A percentile compares a stretch with the other conserved stretches of the same genome.
These are phyloP conservation scores for Penicillium daleae DNA, from an alignment of 495 filamentous ascomycete species.

Conservation along the genomic window DNA sequence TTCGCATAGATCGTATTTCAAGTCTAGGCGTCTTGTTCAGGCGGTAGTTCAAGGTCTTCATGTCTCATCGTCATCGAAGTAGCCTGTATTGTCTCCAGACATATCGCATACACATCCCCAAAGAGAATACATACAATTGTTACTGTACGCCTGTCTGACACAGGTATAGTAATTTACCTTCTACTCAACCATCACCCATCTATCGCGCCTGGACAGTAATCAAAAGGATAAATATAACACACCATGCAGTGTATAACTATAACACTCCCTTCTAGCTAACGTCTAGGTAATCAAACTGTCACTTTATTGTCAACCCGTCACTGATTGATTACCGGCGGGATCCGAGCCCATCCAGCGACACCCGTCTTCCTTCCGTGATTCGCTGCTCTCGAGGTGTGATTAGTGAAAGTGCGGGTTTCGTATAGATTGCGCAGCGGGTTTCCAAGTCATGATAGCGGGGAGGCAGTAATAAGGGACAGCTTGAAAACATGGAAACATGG, in stretches of 20 bases:
- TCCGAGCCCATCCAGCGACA: constrained; percentile 15
- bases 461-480: neutral
- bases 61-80: neutral
- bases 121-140: neutral
- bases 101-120: neutral
- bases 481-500: neutral
- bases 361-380: neutral
- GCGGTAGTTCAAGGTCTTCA: neutral
- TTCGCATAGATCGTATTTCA: too few relatives aligned
- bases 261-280: too few relatives aligned
- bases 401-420: constrained; percentile 20
- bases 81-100: neutral
- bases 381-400: neutral
- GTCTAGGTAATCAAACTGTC: neutral
- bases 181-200: neutral
- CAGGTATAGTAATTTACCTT: neutral
- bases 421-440: constrained; percentile 25
- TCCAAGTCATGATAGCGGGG: constrained; percentile 10
- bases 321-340: constrained; percentile 18
- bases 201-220: neutral
- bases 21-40: too few relatives aligned
- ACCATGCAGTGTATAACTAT: too few relatives aligned
- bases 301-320: too few relatives aligned
- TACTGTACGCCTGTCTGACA: too few relatives aligned
- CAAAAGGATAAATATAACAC: too few relatives aligned